Percentiles rank a stretch among this genome's conserved stretches.
Evolutionary conservation across 1,284 basidiomycete genomes (phyloP).

Genomic region (Somion occarium): DNA sequence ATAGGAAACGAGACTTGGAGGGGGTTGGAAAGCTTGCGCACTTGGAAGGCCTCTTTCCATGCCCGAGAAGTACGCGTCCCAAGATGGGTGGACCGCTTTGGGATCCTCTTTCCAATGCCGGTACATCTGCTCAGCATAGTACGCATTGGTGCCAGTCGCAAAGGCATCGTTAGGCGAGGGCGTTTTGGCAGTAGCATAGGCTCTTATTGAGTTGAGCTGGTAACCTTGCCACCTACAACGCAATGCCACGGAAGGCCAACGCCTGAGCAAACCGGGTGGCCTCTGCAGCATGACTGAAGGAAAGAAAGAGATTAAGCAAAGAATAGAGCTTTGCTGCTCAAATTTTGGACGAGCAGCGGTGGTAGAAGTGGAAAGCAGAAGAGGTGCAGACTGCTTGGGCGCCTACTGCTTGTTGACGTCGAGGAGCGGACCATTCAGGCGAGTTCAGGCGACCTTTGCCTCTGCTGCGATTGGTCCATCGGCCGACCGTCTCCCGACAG

Average conservation of each 20-base stretch:
- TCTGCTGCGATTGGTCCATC: neutral
- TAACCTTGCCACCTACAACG: slow-evolving; percentile 13
- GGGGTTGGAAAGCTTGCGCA: slow-evolving; percentile 80
- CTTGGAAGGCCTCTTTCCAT: slow-evolving; percentile 88
- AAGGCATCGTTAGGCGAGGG: slow-evolving; percentile 77
- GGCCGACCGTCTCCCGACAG: neutral
- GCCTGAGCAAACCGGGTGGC: slow-evolving; percentile 14
- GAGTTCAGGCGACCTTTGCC: neutral
- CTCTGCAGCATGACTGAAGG: slow-evolving; percentile 14
- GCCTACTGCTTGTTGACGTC: neutral
- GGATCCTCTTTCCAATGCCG: slow-evolving; percentile 89
- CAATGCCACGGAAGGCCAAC: slow-evolving; percentile 16
- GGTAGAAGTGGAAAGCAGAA: slow-evolving; percentile 2
- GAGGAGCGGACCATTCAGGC: neutral
- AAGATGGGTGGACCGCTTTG: slow-evolving; percentile 89
- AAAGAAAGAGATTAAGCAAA: slow-evolving; percentile 1
- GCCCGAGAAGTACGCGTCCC: slow-evolving; percentile 94
- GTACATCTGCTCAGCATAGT: slow-evolving; percentile 98
- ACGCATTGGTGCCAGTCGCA: slow-evolving; percentile 88
- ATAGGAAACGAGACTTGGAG: slow-evolving; percentile 66
- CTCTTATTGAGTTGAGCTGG: slow-evolving; percentile 14
- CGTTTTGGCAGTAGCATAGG: slow-evolving; percentile 45
- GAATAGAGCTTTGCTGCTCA: neutral
- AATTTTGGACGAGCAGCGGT: slow-evolving; percentile 7
- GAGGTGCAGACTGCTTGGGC: neutral